phyloP scores from a whole-genome alignment of 2,329 filamentous ascomycete genomes.

The Pseudogymnoascus sp. region DNA sequence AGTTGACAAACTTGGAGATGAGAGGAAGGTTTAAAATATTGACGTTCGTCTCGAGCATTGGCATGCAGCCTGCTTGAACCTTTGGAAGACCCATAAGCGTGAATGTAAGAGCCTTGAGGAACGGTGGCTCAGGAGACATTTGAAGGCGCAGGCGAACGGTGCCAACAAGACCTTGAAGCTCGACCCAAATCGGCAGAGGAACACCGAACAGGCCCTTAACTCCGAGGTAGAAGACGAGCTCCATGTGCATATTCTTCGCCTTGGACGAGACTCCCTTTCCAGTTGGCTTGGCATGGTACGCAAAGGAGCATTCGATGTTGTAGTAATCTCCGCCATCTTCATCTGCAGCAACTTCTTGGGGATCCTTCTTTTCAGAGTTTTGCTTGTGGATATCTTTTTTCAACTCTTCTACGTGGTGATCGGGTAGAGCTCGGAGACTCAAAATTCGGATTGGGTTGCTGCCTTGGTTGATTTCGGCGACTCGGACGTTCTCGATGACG shows the following conservation, averaged over 20 bases:
- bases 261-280: slow-evolving; percentile 66
- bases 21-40: slow-evolving; percentile 88
- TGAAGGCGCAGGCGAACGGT: slow-evolving; percentile 77
- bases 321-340: slow-evolving; percentile 90
- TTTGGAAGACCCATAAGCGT: slow-evolving; percentile 92
- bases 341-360: slow-evolving; percentile 78
- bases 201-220: slow-evolving; percentile 76
- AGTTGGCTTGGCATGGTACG: slow-evolving; percentile 80
- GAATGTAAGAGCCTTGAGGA: slow-evolving; percentile 84
- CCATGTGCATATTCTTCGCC: slow-evolving; percentile 95
- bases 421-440: slow-evolving; percentile 77
- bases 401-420: slow-evolving; percentile 71
- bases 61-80: slow-evolving; percentile 80
- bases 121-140: slow-evolving; percentile 84
- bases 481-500: slow-evolving; percentile 87
- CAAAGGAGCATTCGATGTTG: slow-evolving; percentile 83
- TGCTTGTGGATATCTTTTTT: slow-evolving; percentile 73
- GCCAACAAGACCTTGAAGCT: slow-evolving; percentile 82
- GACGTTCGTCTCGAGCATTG: slow-evolving; percentile 83
- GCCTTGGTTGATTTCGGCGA: slow-evolving; percentile 91
- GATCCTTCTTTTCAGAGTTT: slow-evolving; percentile 74
- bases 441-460: slow-evolving; percentile 84
- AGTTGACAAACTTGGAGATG: slow-evolving; percentile 96
- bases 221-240: slow-evolving; percentile 88
- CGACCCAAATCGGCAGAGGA: slow-evolving; percentile 47